These are phyloP conservation scores for Priceomyces haplophilus DNA, from an alignment of 805 yeast genomes.

Conservation along the genomic window DNA sequence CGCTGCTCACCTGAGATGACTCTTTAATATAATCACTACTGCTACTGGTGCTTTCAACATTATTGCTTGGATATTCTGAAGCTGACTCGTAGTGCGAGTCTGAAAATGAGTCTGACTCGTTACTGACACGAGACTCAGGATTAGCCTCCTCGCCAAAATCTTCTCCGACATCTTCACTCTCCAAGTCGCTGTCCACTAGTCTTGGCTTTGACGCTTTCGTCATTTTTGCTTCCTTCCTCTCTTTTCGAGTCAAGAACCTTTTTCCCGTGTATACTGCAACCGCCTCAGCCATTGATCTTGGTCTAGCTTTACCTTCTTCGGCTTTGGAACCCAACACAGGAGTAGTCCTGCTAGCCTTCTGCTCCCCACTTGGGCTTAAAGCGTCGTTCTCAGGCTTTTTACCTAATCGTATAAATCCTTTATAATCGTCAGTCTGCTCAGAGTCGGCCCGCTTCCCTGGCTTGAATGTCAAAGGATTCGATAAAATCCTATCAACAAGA, in stretches of 20 bases:
- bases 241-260: slow-evolving; percentile 48
- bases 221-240: slow-evolving; percentile 27
- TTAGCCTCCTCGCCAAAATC: slow-evolving; percentile 8
- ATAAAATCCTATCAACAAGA: slow-evolving; percentile 57
- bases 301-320: slow-evolving; percentile 22
- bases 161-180: slow-evolving; percentile 20
- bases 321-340: not conserved
- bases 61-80: slow-evolving; percentile 24
- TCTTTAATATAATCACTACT: slow-evolving; percentile 6
- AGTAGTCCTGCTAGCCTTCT: not conserved
- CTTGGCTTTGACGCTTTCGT: slow-evolving; percentile 20
- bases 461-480: slow-evolving; percentile 62
- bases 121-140: slow-evolving; percentile 3
- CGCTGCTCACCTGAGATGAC: slow-evolving; percentile 7
- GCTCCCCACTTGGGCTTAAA: not conserved
- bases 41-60: not conserved
- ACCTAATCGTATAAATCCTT: slow-evolving; percentile 13
- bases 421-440: slow-evolving; percentile 12
- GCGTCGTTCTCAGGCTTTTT: slow-evolving; percentile 4
- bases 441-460: slow-evolving; percentile 55
- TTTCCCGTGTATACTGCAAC: slow-evolving; percentile 57
- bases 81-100: slow-evolving; percentile 32
- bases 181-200: slow-evolving; percentile 21
- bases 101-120: slow-evolving; percentile 16
- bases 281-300: slow-evolving; percentile 56